phyloP scores from a whole-genome alignment of 306 rosid genomes.

The Pyrus communis region DNA sequence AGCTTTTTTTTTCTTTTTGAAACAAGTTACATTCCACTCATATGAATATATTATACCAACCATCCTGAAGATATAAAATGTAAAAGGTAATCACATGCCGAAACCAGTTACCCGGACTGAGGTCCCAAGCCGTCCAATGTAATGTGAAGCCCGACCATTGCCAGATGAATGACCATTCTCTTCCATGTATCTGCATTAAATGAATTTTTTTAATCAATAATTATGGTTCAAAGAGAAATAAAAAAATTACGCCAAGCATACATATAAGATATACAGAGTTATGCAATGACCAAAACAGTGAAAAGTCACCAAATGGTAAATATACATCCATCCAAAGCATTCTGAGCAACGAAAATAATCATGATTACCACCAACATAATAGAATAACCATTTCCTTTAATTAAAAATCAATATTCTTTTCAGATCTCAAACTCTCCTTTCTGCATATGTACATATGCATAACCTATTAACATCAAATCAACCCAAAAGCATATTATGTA shows the following conservation, averaged over 20 bases:
- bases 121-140: constrained; percentile 75
- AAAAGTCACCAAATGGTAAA: neutral
- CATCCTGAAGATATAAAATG: neutral
- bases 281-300: neutral
- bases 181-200: constrained; percentile 69
- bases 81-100: neutral
- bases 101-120: constrained; percentile 56
- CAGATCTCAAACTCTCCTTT: neutral
- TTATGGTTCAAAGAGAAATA: neutral
- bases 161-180: constrained; percentile 67
- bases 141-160: constrained; percentile 73
- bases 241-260: neutral
- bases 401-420: neutral
- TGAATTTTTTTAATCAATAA: neutral
- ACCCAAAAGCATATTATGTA: neutral
- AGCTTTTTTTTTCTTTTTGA: neutral
- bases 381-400: neutral
- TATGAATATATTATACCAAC: neutral
- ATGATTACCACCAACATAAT: neutral
- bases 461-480: neutral
- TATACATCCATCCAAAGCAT: neutral
- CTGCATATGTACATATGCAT: neutral
- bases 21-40: neutral
- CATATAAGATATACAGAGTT: neutral
- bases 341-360: neutral